phyloP scores from a whole-genome alignment of 2,329 filamentous ascomycete genomes.

The Neurospora crassa region DNA sequence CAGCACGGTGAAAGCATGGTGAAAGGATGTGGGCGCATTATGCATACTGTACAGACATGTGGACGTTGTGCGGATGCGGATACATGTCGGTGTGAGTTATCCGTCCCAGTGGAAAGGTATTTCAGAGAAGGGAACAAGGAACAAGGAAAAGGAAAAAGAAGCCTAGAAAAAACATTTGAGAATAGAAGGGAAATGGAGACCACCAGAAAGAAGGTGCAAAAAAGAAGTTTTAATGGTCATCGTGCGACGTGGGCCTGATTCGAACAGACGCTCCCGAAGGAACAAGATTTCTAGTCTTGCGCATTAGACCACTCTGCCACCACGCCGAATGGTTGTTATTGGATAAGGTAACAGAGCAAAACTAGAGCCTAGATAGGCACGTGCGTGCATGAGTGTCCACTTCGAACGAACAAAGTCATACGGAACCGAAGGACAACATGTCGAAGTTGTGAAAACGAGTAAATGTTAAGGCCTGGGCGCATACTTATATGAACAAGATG shows the following conservation, averaged over 20 bases:
- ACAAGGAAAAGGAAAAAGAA: background rate
- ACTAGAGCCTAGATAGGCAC: background rate
- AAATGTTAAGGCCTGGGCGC: background rate
- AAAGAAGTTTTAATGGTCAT: background rate
- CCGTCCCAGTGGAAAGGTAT: background rate
- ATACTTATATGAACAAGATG: background rate
- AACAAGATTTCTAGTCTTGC: too few species aligned
- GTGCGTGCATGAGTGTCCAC: background rate
- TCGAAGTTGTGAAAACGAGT: background rate
- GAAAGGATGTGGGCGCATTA: too few species aligned
- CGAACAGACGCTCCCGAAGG: background rate
- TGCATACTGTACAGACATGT: too few species aligned
- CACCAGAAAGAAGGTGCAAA: background rate
- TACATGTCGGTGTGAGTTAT: background rate
- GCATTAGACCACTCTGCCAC: background rate
- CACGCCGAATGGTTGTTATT: background rate
- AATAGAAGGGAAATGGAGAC: too few species aligned
- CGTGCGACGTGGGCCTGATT: background rate
- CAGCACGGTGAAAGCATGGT: too few species aligned
- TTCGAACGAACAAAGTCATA: background rate
- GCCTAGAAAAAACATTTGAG: background rate
- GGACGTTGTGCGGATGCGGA: background rate
- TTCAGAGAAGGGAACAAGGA: background rate
- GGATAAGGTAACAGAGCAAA: accelerated
- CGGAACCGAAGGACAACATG: background rate